Percentiles rank a stretch among this genome's conserved stretches.
These are phyloP conservation scores for Coniferiporia sulphurascens DNA, from an alignment of 1,284 basidiomycete species.

Conservation along the genomic window DNA sequence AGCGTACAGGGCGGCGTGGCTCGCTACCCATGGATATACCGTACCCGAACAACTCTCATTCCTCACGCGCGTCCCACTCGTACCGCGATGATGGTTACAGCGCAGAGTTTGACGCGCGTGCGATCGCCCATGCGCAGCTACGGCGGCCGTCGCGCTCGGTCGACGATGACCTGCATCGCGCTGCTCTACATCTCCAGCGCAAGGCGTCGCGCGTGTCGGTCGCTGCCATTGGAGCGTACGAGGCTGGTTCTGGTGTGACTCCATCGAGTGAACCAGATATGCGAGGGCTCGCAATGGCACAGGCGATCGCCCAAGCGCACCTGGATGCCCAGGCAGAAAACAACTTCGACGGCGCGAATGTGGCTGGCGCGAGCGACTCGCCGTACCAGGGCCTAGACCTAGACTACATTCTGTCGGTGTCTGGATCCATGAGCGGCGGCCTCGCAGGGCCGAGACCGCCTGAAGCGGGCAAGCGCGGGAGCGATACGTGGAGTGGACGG, in stretches of 20 bases:
- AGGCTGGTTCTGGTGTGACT: neutral
- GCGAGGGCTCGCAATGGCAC: slow-evolving; percentile 17
- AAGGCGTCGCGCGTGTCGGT: slow-evolving; percentile 15
- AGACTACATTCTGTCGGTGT: slow-evolving; percentile 40
- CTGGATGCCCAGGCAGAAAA: slow-evolving; percentile 20
- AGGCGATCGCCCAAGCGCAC: slow-evolving; percentile 16
- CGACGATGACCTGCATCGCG: slow-evolving; percentile 38
- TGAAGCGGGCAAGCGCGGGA: slow-evolving; percentile 18
- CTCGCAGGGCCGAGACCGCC: slow-evolving; percentile 11
- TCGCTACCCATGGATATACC: slow-evolving; percentile 18
- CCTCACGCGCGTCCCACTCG: neutral
- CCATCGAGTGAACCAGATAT: slow-evolving; percentile 20
- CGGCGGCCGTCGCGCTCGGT: slow-evolving; percentile 51
- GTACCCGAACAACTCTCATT: slow-evolving; percentile 3
- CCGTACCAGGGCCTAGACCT: slow-evolving; percentile 39
- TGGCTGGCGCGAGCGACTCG: slow-evolving; percentile 12
- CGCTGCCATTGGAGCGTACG: slow-evolving; percentile 35
- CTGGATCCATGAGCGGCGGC: slow-evolving; percentile 18
- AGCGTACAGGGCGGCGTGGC: slow-evolving; percentile 12
- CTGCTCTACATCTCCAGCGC: slow-evolving; percentile 22
- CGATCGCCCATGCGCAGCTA: slow-evolving; percentile 22
- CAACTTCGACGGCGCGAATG: slow-evolving; percentile 5
- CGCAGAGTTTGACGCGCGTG: slow-evolving; percentile 8
- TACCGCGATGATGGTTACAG: slow-evolving; percentile 6
- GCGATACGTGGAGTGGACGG: slow-evolving; percentile 17